phyloP scores from a whole-genome alignment of 2,329 filamentous ascomycete species.

The Colletotrichum coccodes region DNA sequence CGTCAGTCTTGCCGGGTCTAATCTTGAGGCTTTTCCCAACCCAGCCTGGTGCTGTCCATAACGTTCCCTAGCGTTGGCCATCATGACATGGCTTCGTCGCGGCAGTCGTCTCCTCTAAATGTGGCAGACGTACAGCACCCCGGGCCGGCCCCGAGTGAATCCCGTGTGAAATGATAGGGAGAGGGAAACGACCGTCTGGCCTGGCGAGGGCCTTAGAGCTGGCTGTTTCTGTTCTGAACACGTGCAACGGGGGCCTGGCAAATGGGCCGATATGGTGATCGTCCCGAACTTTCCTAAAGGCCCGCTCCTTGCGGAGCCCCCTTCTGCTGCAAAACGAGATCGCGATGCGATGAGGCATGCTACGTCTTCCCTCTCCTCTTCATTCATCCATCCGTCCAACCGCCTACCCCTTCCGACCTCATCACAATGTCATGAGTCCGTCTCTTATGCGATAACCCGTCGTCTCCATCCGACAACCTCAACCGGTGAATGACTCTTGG shows the following conservation, averaged over 20 bases:
- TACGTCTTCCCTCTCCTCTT: not conserved
- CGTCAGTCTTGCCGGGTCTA: constrained; percentile 17
- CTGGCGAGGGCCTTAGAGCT: not conserved
- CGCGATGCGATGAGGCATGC: not conserved
- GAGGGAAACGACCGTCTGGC: not conserved
- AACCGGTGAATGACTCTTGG: not conserved
- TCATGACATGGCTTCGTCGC: not conserved
- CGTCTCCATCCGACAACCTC: not conserved
- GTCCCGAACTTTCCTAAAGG: constrained; percentile 24
- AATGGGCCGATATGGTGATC: constrained; percentile 27
- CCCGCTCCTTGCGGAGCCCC: constrained; percentile 10
- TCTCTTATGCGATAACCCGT: not conserved
- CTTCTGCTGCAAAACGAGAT: not conserved
- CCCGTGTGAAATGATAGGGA: not conserved
- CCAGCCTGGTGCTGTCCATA: constrained; percentile 2
- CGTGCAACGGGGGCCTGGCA: not conserved
- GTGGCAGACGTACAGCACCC: not conserved
- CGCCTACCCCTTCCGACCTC: not conserved
- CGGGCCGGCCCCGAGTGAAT: not conserved
- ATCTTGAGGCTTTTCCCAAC: constrained; percentile 7
- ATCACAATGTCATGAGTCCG: not conserved
- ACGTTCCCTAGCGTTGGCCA: not conserved
- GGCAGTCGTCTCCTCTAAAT: not conserved
- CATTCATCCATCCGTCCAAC: not conserved
- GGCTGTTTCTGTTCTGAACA: not conserved